A percentile compares a stretch with the other conserved stretches of the same genome.
These are phyloP conservation scores for Hansenula sp. DNA, from an alignment of 1,139 yeast genomes.

Conservation along the genomic window DNA sequence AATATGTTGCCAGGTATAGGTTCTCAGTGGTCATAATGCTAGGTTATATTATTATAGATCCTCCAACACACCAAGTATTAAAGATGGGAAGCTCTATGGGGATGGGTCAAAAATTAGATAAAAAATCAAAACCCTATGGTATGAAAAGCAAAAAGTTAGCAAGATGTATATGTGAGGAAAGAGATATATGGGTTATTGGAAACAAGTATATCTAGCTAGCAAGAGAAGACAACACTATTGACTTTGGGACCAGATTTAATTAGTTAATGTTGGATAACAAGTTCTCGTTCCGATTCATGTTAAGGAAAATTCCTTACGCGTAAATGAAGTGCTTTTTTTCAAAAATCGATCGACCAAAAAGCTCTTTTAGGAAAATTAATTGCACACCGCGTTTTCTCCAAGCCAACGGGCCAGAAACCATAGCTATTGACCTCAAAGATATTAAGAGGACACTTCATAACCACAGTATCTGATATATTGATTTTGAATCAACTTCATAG, in stretches of 20 bases:
- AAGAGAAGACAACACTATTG: too few species aligned
- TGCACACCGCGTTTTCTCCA: slow-evolving; percentile 3
- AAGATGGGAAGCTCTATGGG: neutral
- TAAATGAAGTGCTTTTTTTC: slow-evolving; percentile 3
- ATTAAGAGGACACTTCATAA: too few species aligned
- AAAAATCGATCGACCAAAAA: neutral
- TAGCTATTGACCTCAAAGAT: too few species aligned
- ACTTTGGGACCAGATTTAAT: too few species aligned
- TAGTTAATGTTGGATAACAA: neutral
- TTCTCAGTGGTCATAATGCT: slow-evolving; percentile 2
- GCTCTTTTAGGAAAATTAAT: slow-evolving; percentile 8
- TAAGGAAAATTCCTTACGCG: slow-evolving; percentile 1
- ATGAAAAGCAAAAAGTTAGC: neutral
- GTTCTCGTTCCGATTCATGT: neutral
- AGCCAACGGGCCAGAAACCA: too few species aligned
- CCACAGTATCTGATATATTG: too few species aligned
- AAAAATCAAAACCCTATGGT: neutral
- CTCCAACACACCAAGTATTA: neutral
- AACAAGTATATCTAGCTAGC: too few species aligned
- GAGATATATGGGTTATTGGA: too few species aligned
- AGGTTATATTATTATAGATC: too few species aligned
- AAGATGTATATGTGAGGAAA: too few species aligned
- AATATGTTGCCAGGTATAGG: slow-evolving; percentile 22
- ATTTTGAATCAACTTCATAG: too few species aligned
- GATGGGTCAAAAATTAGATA: neutral